Evolutionary conservation across 208 protist species (phyloP), one percentile per base, ranked within the genome.

Genomic region (Phytomonas serpens): DNA sequence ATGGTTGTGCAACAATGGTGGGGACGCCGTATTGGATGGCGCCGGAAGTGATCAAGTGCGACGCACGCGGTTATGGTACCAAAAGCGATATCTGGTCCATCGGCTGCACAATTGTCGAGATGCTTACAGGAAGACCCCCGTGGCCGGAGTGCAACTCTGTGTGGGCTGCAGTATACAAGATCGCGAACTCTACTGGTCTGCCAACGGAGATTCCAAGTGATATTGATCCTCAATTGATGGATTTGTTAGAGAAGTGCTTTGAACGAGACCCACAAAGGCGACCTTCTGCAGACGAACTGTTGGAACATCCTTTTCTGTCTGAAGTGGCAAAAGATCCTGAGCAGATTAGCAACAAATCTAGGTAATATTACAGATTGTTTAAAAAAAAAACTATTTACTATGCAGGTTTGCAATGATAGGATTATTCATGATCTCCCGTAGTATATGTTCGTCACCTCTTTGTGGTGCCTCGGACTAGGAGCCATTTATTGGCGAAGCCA

Each of bases 21-120:
- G 93, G 93, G 33, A 97, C 93, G 52, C 92, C 92, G 23, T 93
- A 93, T 74, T 97, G 89, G 85, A 97, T 97, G 91, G 92, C 94
- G 10, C 94, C 94, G 31, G 92, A 97, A 81, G 87, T 93, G 30
- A 95, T 95, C 73, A 91, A 90, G 77, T 87, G 88, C 76, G 90
- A 95, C 42, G 79, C 76, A 9, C 85, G 88, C 27, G 90, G 88
- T 30, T 98, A 98, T 80, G 92, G 92, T 7, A 84, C 87, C 75
- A 92, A 93, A 78, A 95, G 92, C 69, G 96, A 98, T 74, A 95
- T 98, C 34, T 98, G 94, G 94, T 97, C 93, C 9, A 81, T 95
- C 27, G 96, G 96, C 37, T 98, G 96, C 76, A 98, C 94, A 11
- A 88, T 94, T 14, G 92, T 98, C 3, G 95, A 98, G 66, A 96